phyloP scores from a whole-genome alignment of 495 filamentous ascomycete species.

The Choiromyces venosus region DNA sequence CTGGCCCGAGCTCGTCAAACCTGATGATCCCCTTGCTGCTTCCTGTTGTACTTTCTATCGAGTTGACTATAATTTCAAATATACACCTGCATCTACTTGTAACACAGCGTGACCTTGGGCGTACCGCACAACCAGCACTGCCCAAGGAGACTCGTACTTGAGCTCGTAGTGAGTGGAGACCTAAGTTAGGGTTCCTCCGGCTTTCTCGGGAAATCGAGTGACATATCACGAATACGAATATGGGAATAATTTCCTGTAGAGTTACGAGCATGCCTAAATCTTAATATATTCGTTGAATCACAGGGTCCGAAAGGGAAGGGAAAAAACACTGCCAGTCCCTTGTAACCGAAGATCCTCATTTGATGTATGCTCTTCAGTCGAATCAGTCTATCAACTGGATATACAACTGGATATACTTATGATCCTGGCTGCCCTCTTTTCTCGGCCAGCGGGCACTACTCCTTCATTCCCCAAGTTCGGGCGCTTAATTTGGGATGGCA shows the following conservation, averaged over 20 bases:
- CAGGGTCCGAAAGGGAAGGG: background rate
- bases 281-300: background rate
- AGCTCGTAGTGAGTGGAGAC: background rate
- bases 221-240: background rate
- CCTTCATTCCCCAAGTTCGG: background rate
- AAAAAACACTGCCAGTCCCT: background rate
- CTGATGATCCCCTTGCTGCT: background rate
- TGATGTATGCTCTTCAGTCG: background rate
- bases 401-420: background rate
- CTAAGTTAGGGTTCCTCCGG: background rate
- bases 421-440: background rate
- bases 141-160: background rate
- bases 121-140: background rate
- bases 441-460: background rate
- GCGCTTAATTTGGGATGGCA: background rate
- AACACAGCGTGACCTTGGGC: background rate
- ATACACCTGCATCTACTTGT: background rate
- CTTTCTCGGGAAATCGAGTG: background rate
- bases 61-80: background rate
- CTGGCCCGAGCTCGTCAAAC: constrained; percentile 1
- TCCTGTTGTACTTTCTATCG: background rate
- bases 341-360: background rate
- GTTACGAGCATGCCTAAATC: background rate
- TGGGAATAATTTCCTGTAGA: background rate
- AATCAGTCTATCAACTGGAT: background rate